Evolutionary conservation across 768 basidiomycete species (phyloP).

Genomic region (Amanita pallidorosea): DNA sequence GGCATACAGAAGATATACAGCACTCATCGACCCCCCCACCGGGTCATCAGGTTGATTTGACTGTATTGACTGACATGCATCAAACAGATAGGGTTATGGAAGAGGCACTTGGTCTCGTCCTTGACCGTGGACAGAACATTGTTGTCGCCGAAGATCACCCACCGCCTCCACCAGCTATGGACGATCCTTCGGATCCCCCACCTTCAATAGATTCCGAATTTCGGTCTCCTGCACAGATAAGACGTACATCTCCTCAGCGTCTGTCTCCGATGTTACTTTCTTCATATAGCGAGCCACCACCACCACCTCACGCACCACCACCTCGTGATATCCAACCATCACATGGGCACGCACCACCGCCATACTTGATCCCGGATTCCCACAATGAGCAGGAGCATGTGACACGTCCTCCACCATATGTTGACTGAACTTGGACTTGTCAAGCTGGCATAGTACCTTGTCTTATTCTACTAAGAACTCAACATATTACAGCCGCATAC

Average conservation of each 20-base stretch:
- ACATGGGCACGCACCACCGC: conserved; percentile 64
- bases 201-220: conserved; percentile 83
- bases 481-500: conserved; percentile 4
- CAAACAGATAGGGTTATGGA: conserved; percentile 38
- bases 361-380: conserved; percentile 53
- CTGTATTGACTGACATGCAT: conserved; percentile 46
- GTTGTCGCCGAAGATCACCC: conserved; percentile 26
- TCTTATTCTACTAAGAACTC: conserved; percentile 2
- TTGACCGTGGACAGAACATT: conserved; percentile 38
- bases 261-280: conserved; percentile 22
- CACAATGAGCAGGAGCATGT: conserved; percentile 42
- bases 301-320: conserved; percentile 19
- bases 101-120: conserved; percentile 46
- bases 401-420: conserved; percentile 50
- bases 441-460: conserved; percentile 1
- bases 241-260: conserved; percentile 20
- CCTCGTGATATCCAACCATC: conserved; percentile 23
- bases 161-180: conserved; percentile 75
- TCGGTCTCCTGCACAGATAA: conserved; percentile 32
- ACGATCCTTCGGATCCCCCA: conserved; percentile 82
- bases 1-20: conserved; percentile 60
- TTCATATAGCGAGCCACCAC: conserved; percentile 19
- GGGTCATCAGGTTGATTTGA: conserved; percentile 59
- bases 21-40: conserved; percentile 64
- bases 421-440: conserved; percentile 27